A percentile compares a stretch with the other conserved stretches of the same genome.
These are phyloP conservation scores for Solanum hybrid DNA, from an alignment of 305 asterid species.

Conservation along the genomic window DNA sequence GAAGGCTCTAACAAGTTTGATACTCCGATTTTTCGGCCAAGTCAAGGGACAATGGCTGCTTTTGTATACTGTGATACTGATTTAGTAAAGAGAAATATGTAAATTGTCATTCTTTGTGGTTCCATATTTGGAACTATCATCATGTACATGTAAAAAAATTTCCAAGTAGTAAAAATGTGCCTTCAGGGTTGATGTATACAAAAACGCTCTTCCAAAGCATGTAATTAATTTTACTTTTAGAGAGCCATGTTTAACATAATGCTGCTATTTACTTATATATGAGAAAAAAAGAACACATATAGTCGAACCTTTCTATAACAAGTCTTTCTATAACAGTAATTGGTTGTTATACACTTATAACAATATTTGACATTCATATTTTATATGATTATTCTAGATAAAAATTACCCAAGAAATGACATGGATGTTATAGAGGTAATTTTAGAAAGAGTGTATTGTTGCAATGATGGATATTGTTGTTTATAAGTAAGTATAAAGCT, in stretches of 20 bases:
- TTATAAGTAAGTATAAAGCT: background rate
- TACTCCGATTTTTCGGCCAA: background rate
- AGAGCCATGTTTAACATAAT: background rate
- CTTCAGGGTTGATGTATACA: background rate
- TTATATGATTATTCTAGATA: background rate
- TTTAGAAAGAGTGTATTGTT: background rate
- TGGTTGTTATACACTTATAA: background rate
- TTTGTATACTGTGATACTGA: background rate
- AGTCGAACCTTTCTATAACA: background rate
- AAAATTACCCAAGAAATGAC: background rate
- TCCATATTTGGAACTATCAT: conserved; percentile 2
- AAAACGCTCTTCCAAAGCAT: background rate
- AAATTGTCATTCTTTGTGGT: background rate
- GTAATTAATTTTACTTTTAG: background rate
- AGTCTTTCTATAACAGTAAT: no score
- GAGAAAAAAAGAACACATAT: background rate
- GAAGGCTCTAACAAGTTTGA: background rate
- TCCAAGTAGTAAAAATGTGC: background rate
- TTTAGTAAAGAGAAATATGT: background rate
- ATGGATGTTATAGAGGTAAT: background rate
- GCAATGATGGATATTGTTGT: background rate
- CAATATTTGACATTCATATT: background rate
- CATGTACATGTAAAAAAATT: background rate
- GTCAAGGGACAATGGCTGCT: background rate
- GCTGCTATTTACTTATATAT: background rate